Conservation (phyloP, 352 stramenopile species). For the Phytophthora macrochlamydospora region DNA sequence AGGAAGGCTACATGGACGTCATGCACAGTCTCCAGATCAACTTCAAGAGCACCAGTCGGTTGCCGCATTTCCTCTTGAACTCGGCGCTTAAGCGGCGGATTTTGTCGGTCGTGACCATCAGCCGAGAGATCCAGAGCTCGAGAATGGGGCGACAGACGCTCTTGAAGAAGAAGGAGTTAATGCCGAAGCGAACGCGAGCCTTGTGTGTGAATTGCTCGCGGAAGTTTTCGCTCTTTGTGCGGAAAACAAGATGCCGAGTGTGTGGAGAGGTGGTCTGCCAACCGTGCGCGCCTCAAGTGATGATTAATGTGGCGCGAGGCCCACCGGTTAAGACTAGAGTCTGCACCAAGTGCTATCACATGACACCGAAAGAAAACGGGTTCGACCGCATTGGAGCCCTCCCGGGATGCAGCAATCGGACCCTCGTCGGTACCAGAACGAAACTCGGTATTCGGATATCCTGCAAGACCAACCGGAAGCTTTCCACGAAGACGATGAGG, state of each 20-base stretch:
- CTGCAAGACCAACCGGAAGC: constrained; percentile 33
- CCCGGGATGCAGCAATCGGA: constrained; percentile 10
- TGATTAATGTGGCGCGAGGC: constrained; percentile 38
- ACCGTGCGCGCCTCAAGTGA: constrained; percentile 63
- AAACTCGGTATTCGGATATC: constrained; percentile 51
- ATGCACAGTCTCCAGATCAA: constrained; percentile 88
- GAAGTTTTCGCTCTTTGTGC: constrained; percentile 74
- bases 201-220: constrained; percentile 65
- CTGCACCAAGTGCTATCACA: constrained; percentile 59
- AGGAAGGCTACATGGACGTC: constrained; percentile 82
- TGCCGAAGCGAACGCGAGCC: constrained; percentile 65
- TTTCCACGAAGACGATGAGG: constrained; percentile 32
- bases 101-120: constrained; percentile 66
- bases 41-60: constrained; percentile 72
- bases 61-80: constrained; percentile 74
- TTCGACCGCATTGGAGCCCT: constrained; percentile 31
- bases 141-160: constrained; percentile 62
- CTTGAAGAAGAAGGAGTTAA: constrained; percentile 66
- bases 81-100: constrained; percentile 67
- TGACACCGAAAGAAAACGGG: constrained; percentile 29
- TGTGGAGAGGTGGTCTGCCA: constrained; percentile 82
- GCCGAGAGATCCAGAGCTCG: constrained; percentile 64
- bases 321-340: constrained; percentile 58
- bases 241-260: constrained; percentile 73
- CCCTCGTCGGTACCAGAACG: constrained; percentile 35